Evolutionary conservation across 768 basidiomycete species (phyloP).

Genomic region (Suillus decipiens): DNA sequence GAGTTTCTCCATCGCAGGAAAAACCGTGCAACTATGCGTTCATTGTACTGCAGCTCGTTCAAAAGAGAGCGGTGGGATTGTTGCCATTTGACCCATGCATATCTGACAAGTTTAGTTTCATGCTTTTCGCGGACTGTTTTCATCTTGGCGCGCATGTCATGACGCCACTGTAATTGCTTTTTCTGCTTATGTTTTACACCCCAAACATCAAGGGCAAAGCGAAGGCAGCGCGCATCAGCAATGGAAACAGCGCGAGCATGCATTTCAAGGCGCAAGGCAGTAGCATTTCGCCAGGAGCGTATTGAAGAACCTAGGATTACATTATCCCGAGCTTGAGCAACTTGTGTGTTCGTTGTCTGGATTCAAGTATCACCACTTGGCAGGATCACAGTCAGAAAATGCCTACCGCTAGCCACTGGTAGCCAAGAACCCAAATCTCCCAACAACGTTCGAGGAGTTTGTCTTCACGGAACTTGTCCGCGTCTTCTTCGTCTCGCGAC

Average conservation of each 20-base stretch:
- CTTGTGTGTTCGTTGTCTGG: conserved; percentile 75
- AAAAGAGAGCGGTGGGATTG: conserved; percentile 53
- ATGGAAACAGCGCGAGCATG: conserved; percentile 45
- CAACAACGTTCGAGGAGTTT: conserved; percentile 69
- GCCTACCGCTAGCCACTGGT: conserved; percentile 74
- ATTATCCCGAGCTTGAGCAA: conserved; percentile 66
- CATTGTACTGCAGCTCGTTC: conserved; percentile 52
- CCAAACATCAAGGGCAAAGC: conserved; percentile 52
- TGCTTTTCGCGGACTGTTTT: conserved; percentile 56
- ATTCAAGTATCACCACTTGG: conserved; percentile 16
- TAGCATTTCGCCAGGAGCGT: conserved; percentile 58
- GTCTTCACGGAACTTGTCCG: conserved; percentile 66
- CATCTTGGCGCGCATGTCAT: conserved; percentile 74
- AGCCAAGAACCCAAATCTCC: conserved; percentile 73
- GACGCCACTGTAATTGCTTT: conserved; percentile 60
- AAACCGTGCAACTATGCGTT: conserved; percentile 43
- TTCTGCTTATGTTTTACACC: conserved; percentile 51
- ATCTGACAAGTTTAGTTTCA: conserved; percentile 52
- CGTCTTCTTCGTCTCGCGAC: conserved; percentile 68
- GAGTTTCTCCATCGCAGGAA: conserved; percentile 56
- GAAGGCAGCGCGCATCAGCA: conserved; percentile 47
- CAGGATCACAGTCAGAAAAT: conserved; percentile 15
- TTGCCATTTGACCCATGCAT: conserved; percentile 70
- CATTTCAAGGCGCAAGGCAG: conserved; percentile 38
- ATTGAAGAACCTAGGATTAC: conserved; percentile 60